These are phyloP conservation scores for Gymnopus androsaceus DNA, from an alignment of 1,284 basidiomycete species.

Conservation along the genomic window DNA sequence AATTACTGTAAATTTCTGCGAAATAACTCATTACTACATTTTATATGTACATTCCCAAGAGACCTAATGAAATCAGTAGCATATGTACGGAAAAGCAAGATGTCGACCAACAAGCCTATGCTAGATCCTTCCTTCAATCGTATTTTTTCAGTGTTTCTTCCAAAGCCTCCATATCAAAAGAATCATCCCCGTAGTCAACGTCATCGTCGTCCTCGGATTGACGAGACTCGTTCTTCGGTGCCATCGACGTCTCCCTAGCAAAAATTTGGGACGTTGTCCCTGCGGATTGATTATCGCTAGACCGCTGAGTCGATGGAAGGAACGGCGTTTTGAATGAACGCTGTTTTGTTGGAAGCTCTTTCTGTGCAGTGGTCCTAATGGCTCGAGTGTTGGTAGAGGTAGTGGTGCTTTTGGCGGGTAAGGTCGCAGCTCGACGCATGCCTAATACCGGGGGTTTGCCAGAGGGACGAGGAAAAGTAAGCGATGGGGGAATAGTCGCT, in stretches of 20 bases:
- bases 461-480: conserved; percentile 1
- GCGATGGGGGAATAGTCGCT: background rate
- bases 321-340: conserved; percentile 3
- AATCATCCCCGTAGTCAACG: conserved; percentile 37
- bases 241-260: background rate
- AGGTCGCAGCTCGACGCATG: conserved; percentile 6
- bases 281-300: background rate
- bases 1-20: too few relatives aligned
- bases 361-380: background rate
- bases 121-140: too few relatives aligned
- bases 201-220: conserved; percentile 22
- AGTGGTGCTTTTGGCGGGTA: conserved; percentile 1
- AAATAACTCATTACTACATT: too few relatives aligned
- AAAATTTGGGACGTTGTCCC: too few relatives aligned
- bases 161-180: conserved; percentile 40
- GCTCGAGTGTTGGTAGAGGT: background rate
- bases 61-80: too few relatives aligned
- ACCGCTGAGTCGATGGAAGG: conserved; percentile 15
- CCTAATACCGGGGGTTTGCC: conserved; percentile 4
- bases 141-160: conserved; percentile 40
- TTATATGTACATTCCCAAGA: too few relatives aligned
- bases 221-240: background rate
- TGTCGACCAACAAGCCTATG: too few relatives aligned
- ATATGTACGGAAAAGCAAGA: background rate
- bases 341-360: background rate